phyloP scores from a whole-genome alignment of 176 grass and related monocot species.

The Eleusine coracana region DNA sequence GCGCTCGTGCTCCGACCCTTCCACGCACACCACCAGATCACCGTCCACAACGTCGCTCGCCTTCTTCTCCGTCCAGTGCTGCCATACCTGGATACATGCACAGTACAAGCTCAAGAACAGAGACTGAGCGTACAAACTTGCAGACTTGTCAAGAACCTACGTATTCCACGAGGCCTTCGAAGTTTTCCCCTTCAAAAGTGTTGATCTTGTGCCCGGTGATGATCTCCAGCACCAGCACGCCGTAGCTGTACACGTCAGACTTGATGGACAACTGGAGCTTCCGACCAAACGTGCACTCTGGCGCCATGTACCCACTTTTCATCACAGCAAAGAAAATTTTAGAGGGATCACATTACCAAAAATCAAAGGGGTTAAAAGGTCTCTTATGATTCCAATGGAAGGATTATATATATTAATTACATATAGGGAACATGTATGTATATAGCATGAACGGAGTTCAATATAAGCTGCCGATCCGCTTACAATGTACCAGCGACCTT shows the following conservation, averaged over 20 bases:
- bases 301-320: conserved; percentile 21
- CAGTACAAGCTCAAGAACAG: too few species aligned
- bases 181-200: conserved; percentile 18
- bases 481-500: conserved; percentile 15
- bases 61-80: conserved; percentile 20
- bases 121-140: too few species aligned
- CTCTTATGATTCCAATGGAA: too few species aligned
- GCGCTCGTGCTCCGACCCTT: not conserved
- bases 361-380: too few species aligned
- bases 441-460: not conserved
- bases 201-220: conserved; percentile 22
- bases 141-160: not conserved
- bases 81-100: conserved; percentile 6
- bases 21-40: not conserved
- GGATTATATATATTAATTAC: too few species aligned
- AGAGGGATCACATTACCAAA: too few species aligned
- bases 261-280: conserved; percentile 29
- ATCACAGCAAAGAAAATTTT: not conserved
- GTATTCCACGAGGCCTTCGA: conserved; percentile 17
- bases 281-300: conserved; percentile 14
- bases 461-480: not conserved
- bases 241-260: conserved; percentile 71
- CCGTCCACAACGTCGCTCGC: not conserved
- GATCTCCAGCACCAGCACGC: conserved; percentile 62
- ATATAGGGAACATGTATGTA: too few species aligned